These are phyloP conservation scores for Metarhizium rileyi DNA, from an alignment of 2,329 filamentous ascomycete genomes.

Conservation along the genomic window DNA sequence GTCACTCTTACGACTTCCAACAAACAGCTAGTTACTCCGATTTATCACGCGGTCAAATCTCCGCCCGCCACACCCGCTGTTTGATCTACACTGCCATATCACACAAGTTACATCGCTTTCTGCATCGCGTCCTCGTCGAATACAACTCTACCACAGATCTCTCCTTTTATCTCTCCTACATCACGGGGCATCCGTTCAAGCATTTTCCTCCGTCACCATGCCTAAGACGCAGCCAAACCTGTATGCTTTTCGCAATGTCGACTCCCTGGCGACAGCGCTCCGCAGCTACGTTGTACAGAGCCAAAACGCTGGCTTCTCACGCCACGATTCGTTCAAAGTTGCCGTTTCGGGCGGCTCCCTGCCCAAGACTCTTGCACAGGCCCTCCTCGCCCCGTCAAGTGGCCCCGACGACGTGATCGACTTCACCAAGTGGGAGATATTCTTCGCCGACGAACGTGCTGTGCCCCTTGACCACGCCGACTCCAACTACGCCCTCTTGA, in stretches of 20 bases:
- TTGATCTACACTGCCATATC: not conserved
- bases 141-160: not conserved
- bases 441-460: slow-evolving; percentile 95
- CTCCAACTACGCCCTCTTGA: slow-evolving; percentile 87
- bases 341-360: slow-evolving; percentile 91
- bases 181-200: not conserved
- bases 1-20: not conserved
- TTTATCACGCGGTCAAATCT: not conserved
- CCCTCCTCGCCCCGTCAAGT: slow-evolving; percentile 53
- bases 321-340: slow-evolving; percentile 81
- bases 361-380: slow-evolving; percentile 76
- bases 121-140: not conserved
- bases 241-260: slow-evolving; percentile 65
- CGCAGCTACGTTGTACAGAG: slow-evolving; percentile 73
- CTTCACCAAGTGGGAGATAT: slow-evolving; percentile 91
- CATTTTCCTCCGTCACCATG: slow-evolving; percentile 18
- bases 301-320: slow-evolving; percentile 69
- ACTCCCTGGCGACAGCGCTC: slow-evolving; percentile 65
- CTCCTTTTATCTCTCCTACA: not conserved
- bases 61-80: not conserved
- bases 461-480: slow-evolving; percentile 86
- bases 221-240: slow-evolving; percentile 56
- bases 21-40: not conserved
- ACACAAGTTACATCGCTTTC: not conserved
- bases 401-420: slow-evolving; percentile 53